phyloP scores from a whole-genome alignment of 2,329 filamentous ascomycete species.

The Thermoascus crustaceus region DNA sequence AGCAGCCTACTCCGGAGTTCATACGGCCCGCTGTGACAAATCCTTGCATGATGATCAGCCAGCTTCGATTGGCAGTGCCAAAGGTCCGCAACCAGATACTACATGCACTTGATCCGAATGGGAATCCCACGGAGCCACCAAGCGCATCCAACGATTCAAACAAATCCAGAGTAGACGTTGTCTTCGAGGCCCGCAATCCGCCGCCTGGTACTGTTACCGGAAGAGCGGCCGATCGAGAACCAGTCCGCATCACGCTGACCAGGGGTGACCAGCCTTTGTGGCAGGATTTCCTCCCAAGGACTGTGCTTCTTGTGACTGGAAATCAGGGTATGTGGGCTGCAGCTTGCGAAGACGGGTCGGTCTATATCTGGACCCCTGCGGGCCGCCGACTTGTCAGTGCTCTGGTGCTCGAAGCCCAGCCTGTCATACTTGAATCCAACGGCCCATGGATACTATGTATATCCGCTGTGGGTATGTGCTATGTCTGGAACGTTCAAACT shows the following conservation, averaged over 20 bases:
- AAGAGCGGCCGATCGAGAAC: constrained; percentile 62
- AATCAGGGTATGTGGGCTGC: constrained; percentile 88
- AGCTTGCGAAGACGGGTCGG: constrained; percentile 82
- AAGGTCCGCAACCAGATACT: constrained; percentile 76
- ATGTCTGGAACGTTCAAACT: constrained; percentile 87
- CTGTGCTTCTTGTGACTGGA: constrained; percentile 82
- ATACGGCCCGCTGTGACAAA: constrained; percentile 81
- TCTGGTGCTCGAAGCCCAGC: constrained; percentile 80
- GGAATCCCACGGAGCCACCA: constrained; percentile 36
- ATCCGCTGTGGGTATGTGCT: constrained; percentile 76
- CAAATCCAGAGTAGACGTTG: constrained; percentile 57
- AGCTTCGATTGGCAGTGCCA: constrained; percentile 78
- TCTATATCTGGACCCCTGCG: constrained; percentile 88
- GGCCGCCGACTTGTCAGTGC: constrained; percentile 79
- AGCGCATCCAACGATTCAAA: constrained; percentile 27
- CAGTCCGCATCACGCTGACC: constrained; percentile 71
- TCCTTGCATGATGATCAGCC: constrained; percentile 70
- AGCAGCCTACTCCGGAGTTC: constrained; percentile 68
- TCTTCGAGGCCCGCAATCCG: constrained; percentile 86
- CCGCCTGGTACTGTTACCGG: constrained; percentile 51
- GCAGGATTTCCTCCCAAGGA: constrained; percentile 85
- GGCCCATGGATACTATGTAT: constrained; percentile 86
- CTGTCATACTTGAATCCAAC: constrained; percentile 85
- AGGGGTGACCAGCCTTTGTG: constrained; percentile 75
- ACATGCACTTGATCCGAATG: constrained; percentile 59